Evolutionary conservation across 2,329 filamentous ascomycete genomes (phyloP).

Genomic region (Aureobasidium mangrovei): DNA sequence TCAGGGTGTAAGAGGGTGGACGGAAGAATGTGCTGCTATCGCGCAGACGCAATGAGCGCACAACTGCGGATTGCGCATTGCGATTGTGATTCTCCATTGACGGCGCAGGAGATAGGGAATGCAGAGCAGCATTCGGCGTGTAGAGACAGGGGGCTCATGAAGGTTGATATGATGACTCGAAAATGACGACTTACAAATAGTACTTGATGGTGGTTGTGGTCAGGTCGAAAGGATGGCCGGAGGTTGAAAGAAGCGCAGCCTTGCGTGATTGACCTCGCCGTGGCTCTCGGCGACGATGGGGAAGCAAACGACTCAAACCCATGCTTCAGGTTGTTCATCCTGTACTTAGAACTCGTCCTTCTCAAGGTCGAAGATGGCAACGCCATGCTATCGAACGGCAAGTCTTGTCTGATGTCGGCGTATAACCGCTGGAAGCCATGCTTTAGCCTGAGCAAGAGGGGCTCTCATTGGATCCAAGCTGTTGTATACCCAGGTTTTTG

Average conservation of each 20-base stretch:
- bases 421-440: neutral
- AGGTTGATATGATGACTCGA: no score
- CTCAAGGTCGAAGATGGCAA: no score
- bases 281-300: neutral
- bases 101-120: no score
- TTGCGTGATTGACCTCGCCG: neutral
- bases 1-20: no score
- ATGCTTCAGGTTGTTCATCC: neutral
- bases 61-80: no score
- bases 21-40: no score
- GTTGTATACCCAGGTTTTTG: neutral
- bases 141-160: no score
- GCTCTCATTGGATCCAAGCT: neutral
- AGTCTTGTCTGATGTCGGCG: neutral
- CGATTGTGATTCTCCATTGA: no score
- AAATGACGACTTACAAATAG: no score
- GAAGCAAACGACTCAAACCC: slow-evolving; percentile 9
- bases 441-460: neutral
- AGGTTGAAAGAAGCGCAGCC: neutral
- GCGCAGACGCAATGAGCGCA: no score
- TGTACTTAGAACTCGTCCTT: neutral
- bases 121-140: no score
- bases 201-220: neutral
- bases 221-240: neutral
- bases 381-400: neutral